These are phyloP conservation scores for Taphrina confusa DNA, from an alignment of 1,139 yeast genomes.

Conservation along the genomic window DNA sequence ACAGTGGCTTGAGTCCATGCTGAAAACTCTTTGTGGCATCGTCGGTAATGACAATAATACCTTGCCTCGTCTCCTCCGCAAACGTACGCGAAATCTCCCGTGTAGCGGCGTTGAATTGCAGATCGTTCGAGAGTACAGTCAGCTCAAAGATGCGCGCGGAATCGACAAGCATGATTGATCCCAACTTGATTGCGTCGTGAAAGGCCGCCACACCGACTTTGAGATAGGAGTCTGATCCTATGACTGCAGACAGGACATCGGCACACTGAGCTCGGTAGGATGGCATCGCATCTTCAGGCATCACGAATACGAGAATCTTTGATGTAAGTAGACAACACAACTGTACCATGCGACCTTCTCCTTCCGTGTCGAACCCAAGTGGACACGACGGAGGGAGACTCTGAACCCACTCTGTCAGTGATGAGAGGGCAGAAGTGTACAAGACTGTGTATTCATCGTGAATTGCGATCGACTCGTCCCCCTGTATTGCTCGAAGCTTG, in stretches of 20 bases:
- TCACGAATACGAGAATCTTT: background rate
- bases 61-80: background rate
- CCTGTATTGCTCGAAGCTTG: background rate
- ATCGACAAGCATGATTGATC: background rate
- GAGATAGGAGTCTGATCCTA: background rate
- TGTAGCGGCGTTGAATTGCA: background rate
- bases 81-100: background rate
- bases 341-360: constrained; percentile 6
- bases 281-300: background rate
- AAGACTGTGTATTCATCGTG: constrained; percentile 6
- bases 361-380: constrained; percentile 22
- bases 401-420: background rate
- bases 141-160: constrained; percentile 5
- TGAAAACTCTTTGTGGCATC: background rate
- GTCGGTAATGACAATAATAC: constrained; percentile 1
- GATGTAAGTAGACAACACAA: constrained; percentile 1
- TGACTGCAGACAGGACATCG: background rate
- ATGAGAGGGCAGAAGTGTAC: background rate
- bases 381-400: background rate
- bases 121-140: constrained; percentile 4
- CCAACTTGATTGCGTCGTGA: constrained; percentile 15
- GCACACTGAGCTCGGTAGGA: background rate
- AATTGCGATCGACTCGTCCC: background rate
- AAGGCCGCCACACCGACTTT: constrained; percentile 23
- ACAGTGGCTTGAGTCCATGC: constrained; percentile 1